A percentile compares a stretch with the other conserved stretches of the same genome.
Conservation (phyloP, 768 basidiomycete genomes). For the Russula dissimulans region DNA sequence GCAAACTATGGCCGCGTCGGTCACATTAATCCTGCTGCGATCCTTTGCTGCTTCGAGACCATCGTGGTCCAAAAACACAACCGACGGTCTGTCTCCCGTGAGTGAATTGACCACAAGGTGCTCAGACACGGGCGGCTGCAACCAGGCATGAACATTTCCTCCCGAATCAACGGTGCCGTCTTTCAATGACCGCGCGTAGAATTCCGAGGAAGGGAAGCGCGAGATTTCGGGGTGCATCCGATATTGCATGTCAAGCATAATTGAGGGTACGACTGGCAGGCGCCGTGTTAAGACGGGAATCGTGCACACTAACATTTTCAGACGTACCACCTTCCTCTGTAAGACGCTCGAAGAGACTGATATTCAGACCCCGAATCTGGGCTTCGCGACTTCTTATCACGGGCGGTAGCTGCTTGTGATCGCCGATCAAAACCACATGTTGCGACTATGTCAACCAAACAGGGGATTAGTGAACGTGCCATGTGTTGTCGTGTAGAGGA, state of each 20-base stretch:
- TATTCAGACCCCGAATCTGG: slow-evolving; percentile 57
- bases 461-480: slow-evolving; percentile 13
- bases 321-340: slow-evolving; percentile 71
- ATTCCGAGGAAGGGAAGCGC: slow-evolving; percentile 74
- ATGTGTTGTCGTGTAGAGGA: slow-evolving; percentile 6
- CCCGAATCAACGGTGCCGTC: slow-evolving; percentile 63
- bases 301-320: neutral
- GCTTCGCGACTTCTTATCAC: slow-evolving; percentile 76
- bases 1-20: slow-evolving; percentile 70
- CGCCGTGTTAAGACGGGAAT: neutral
- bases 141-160: slow-evolving; percentile 38
- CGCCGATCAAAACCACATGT: slow-evolving; percentile 87
- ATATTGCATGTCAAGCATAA: slow-evolving; percentile 93
- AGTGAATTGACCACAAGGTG: slow-evolving; percentile 34
- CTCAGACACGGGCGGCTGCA: slow-evolving; percentile 54
- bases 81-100: slow-evolving; percentile 42
- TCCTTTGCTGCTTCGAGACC: slow-evolving; percentile 58
- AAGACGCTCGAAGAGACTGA: slow-evolving; percentile 82
- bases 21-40: slow-evolving; percentile 66
- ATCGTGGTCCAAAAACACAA: slow-evolving; percentile 77
- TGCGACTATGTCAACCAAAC: slow-evolving; percentile 40
- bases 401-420: slow-evolving; percentile 92
- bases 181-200: slow-evolving; percentile 60
- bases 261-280: slow-evolving; percentile 62
- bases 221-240: slow-evolving; percentile 93